Evolutionary conservation across 805 yeast species (phyloP), one percentile per base, ranked within the genome.

Genomic region (Candida corydali): DNA sequence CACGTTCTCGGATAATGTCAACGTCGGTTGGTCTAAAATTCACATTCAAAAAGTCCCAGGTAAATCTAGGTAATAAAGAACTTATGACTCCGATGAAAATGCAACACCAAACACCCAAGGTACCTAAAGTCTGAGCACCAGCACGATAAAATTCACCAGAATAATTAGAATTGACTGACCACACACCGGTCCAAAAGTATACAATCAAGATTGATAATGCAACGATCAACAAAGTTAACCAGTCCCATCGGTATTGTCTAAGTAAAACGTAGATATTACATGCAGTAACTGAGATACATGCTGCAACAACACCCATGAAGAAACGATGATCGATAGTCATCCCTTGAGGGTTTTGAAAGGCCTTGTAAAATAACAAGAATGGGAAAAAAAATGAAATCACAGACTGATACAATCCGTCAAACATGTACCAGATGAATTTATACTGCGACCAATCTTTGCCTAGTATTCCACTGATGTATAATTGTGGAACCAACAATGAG

Each of bases 131-230:
- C 48, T 79, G 76, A 2, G 76, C 55, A 2, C 84, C 93, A 17
- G 82, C 76, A 40, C 72, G 68, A 57, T 76, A 85, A 47, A 80
- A 80, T 49, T 78, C 84, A 8, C 65, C 69, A 7, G 85, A 70
- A 37, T 64, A 59, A 38, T 63, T 57, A 2, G 60, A 43, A 18
- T 72, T 56, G 3, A 77, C 59, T 20, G 87, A 74, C 82, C 89
- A 85, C 16, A 79, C 75, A n/a, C 91, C 89, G 3, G 86, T 76
- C 94, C 94, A 85, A 52, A 78, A 74, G 47, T 72, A 82, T 12
- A 83, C 67, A 29, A 83, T 46, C 42, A 80, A 53, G 36, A 70
- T 68, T 10, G 87, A 79, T 31, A 86, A 51, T 1, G 70, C 60
- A 39, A 65, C 61, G 42, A 82, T 70, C 17, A 78, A 51, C 18